Conservation (phyloP, 2,329 filamentous ascomycete species). For the Cladophialophora immunda region DNA sequence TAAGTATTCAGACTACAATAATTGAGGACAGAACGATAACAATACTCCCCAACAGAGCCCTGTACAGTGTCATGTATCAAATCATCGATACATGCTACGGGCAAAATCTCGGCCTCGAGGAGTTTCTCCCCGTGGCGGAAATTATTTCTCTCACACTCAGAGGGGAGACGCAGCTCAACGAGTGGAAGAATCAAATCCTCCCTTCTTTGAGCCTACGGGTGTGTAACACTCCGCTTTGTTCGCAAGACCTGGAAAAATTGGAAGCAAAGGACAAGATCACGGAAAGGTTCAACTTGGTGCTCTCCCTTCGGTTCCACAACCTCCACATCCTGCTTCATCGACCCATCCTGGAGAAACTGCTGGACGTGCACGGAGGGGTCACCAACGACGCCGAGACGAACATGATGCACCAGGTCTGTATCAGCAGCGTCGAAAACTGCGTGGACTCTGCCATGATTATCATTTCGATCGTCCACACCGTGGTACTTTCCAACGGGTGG, state of each 20-base stretch:
- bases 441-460: conserved; percentile 46
- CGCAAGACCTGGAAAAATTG: conserved; percentile 26
- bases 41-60: conserved; percentile 33
- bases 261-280: conserved; percentile 29
- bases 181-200: conserved; percentile 51
- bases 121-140: conserved; percentile 40
- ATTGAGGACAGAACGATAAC: background rate
- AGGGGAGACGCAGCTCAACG: conserved; percentile 50
- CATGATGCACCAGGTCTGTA: conserved; percentile 46
- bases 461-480: conserved; percentile 41
- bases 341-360: conserved; percentile 50
- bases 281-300: conserved; percentile 53
- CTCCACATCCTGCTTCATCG: conserved; percentile 53
- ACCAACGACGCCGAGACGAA: conserved; percentile 36
- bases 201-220: conserved; percentile 41
- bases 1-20: conserved; percentile 33
- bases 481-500: conserved; percentile 38
- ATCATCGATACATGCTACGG: conserved; percentile 55
- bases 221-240: conserved; percentile 38
- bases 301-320: conserved; percentile 54
- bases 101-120: conserved; percentile 53
- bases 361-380: conserved; percentile 41
- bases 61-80: conserved; percentile 46
- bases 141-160: conserved; percentile 49
- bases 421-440: conserved; percentile 47